A percentile compares a stretch with the other conserved stretches of the same genome.
Conservation (phyloP, 106 monocot species). For the Dactylorhiza incarnata region DNA sequence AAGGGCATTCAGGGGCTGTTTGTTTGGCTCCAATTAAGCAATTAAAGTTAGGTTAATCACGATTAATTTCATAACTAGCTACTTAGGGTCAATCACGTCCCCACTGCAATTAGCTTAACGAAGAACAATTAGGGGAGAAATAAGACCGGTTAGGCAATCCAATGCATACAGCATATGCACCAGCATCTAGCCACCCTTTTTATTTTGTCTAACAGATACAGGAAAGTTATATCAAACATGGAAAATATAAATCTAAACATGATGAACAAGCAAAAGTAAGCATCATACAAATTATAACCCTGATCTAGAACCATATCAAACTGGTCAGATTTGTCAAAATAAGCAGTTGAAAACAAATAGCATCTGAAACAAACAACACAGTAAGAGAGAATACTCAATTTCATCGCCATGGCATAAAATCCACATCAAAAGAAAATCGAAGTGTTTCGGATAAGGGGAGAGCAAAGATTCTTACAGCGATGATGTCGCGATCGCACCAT, state of each 20-base stretch:
- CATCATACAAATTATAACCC: background rate
- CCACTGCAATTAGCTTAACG: background rate
- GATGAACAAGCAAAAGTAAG: background rate
- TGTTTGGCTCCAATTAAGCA: background rate
- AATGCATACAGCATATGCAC: background rate
- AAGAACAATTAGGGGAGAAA: background rate
- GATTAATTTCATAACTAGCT: background rate
- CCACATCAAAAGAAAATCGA: background rate
- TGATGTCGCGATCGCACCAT: constrained; percentile 82
- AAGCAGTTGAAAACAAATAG: background rate
- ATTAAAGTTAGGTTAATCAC: background rate
- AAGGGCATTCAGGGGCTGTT: background rate
- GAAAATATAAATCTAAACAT: background rate
- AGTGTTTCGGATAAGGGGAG: background rate
- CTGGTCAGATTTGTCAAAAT: background rate
- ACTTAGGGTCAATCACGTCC: background rate
- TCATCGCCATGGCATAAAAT: background rate
- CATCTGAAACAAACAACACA: background rate
- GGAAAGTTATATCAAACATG: background rate
- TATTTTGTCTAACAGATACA: background rate
- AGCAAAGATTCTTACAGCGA: constrained; percentile 42
- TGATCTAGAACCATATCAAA: background rate
- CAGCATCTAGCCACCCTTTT: background rate
- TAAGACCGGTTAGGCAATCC: background rate
- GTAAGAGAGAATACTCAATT: background rate